Evolutionary conservation across 345 rosid genomes (phyloP), one percentile per base, ranked within the genome.

Genomic region (Boechera retrofracta): DNA sequence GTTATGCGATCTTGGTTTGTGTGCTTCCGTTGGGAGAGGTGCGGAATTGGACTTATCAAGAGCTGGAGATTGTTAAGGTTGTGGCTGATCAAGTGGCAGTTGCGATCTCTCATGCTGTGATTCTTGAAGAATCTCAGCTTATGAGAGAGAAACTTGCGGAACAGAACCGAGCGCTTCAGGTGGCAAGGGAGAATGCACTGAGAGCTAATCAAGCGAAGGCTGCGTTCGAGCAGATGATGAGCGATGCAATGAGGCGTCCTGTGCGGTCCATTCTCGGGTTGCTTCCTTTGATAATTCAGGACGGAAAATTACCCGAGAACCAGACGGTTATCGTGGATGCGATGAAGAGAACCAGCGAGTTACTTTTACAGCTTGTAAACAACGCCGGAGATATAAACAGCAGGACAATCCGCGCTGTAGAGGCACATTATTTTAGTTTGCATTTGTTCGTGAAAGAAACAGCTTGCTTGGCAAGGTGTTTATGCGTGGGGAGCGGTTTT

Each of bases 51-150:
- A 86, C 82, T 80, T 79, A 80, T 69, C 93, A 86, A 69, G 98
- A 92, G 69, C 70, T 90, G 2, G 97, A 92, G 87, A 94, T 94
- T 67, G 83, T 92, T 32, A 84, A 94, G 77, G 93, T 87, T 35
- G 98, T 94, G 16, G 98, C 98, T 48, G 98, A 92, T 83, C 98
- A 94, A 82, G 97, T 94, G 24, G 93, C 97, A 18, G 97, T 94
- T 75, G 98, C 98, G 3, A 85, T 94, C 57, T 94, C 98, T 69
- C 98, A 94, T 74, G 97, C 98, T 1, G 97, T 93, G 42, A 87
- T 91, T 63, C 97, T 94, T 15, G 98, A 94, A 68, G 98, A 94
- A 47, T 94, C 98, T 33, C 97, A 90, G 63, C 89, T 84, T 18
- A 94, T 91, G 96, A 90, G 97, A 71, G 94, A 90, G 64, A 84